These are phyloP conservation scores for Pyrenochaeta sp. DNA, from an alignment of 2,329 filamentous ascomycete species.

Conservation along the genomic window DNA sequence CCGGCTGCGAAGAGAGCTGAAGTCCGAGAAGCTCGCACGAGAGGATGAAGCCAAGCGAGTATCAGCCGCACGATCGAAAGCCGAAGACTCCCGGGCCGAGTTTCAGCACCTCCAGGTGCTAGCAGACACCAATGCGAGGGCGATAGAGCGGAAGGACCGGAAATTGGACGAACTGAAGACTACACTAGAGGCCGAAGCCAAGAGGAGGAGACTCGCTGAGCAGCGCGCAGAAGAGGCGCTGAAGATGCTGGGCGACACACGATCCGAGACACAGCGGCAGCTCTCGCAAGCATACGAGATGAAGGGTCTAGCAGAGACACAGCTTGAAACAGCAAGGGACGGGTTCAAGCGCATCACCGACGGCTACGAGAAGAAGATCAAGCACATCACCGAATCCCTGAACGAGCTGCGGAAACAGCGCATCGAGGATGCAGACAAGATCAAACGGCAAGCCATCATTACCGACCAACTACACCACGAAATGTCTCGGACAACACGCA, in stretches of 20 bases:
- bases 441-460: constrained; percentile 68
- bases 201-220: constrained; percentile 67
- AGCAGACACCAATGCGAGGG: constrained; percentile 73
- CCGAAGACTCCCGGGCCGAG: constrained; percentile 72
- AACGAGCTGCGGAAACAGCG: constrained; percentile 41
- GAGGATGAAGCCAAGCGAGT: constrained; percentile 76
- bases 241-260: constrained; percentile 69
- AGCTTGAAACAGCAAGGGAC: constrained; percentile 73
- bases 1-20: constrained; percentile 72
- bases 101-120: constrained; percentile 75
- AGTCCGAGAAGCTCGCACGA: constrained; percentile 56
- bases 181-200: constrained; percentile 70
- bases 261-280: constrained; percentile 66
- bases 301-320: constrained; percentile 63
- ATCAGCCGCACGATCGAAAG: constrained; percentile 73
- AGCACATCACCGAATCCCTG: constrained; percentile 62
- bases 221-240: constrained; percentile 69
- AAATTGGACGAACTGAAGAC: constrained; percentile 75
- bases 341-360: constrained; percentile 74
- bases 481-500: constrained; percentile 65
- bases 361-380: constrained; percentile 51
- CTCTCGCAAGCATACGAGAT: constrained; percentile 65
- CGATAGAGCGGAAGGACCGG: constrained; percentile 76
- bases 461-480: constrained; percentile 78
- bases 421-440: constrained; percentile 43